A percentile compares a stretch with the other conserved stretches of the same genome.
These are phyloP conservation scores for Candida ipomoeae DNA, from an alignment of 805 yeast genomes.

Conservation along the genomic window DNA sequence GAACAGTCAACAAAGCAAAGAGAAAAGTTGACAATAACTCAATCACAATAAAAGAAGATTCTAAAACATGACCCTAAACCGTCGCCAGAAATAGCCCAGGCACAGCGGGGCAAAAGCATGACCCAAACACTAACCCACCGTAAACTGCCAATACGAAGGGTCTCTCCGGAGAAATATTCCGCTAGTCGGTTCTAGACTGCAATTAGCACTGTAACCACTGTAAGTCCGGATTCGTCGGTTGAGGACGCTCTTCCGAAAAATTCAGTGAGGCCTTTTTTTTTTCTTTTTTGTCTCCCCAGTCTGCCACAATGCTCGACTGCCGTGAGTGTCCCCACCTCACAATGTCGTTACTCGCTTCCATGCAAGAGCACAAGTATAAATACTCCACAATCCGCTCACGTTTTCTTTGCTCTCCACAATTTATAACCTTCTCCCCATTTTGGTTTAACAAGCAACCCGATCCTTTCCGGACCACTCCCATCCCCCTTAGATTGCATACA, in stretches of 20 bases:
- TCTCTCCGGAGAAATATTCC: too few species aligned
- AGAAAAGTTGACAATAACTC: too few species aligned
- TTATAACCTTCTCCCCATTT: background rate
- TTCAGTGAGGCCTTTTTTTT: background rate
- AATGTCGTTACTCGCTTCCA: slow-evolving; percentile 1
- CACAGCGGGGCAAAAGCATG: too few species aligned
- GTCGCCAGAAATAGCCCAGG: too few species aligned
- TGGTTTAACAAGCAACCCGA: background rate
- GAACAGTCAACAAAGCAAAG: background rate
- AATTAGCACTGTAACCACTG: too few species aligned
- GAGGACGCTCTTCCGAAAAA: background rate
- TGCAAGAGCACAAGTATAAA: slow-evolving; percentile 2
- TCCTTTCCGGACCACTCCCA: background rate
- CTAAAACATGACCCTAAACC: too few species aligned
- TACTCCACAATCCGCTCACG: background rate
- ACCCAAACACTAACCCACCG: too few species aligned
- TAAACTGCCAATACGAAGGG: too few species aligned
- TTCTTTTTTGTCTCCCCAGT: background rate
- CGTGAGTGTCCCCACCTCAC: slow-evolving; percentile 3
- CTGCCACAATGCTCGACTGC: slow-evolving; percentile 5
- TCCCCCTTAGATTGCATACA: background rate
- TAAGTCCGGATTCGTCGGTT: too few species aligned
- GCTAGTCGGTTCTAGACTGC: too few species aligned
- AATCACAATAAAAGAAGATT: too few species aligned
- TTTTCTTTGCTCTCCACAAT: background rate